phyloP scores from a whole-genome alignment of 345 rosid genomes.

The Isatis tinctoria region DNA sequence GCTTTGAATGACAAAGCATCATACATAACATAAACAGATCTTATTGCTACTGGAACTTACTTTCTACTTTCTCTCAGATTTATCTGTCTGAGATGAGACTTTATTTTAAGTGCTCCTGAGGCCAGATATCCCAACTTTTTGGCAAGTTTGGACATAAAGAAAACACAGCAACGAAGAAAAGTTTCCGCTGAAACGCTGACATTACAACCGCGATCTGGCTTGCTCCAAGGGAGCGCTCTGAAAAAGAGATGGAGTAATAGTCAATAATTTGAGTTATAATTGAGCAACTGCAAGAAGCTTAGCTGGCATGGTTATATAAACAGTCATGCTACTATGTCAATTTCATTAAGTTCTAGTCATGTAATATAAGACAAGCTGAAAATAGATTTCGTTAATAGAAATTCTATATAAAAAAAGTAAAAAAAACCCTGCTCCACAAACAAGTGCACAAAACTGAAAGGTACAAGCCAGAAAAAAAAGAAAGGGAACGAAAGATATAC shows the following conservation, averaged over 20 bases:
- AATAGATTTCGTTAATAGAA: not conserved
- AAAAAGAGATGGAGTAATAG: slow-evolving; percentile 4
- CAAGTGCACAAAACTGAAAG: slow-evolving; percentile 3
- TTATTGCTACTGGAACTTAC: slow-evolving; percentile 12
- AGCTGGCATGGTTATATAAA: not conserved
- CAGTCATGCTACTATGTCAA: not conserved
- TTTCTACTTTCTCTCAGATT: slow-evolving; percentile 21
- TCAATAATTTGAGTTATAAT: not conserved
- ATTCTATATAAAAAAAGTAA: not conserved
- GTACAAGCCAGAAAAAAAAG: not conserved
- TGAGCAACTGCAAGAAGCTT: not conserved
- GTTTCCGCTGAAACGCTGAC: not conserved
- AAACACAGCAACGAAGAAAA: not conserved
- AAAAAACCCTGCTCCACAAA: not conserved
- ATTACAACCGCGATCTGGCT: slow-evolving; percentile 41
- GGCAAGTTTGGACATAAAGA: not conserved
- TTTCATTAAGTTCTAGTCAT: not conserved
- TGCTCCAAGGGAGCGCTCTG: slow-evolving; percentile 66
- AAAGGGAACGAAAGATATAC: slow-evolving; percentile 3
- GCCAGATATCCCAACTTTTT: slow-evolving; percentile 6
- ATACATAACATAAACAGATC: not conserved
- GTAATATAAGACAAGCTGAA: not conserved
- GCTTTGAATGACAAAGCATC: slow-evolving; percentile 1
- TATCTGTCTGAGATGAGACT: slow-evolving; percentile 20
- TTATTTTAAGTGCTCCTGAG: slow-evolving; percentile 4